Evolutionary conservation across 805 yeast species (phyloP), one percentile per base, ranked within the genome.

Genomic region (Candida xiaguanensis): DNA sequence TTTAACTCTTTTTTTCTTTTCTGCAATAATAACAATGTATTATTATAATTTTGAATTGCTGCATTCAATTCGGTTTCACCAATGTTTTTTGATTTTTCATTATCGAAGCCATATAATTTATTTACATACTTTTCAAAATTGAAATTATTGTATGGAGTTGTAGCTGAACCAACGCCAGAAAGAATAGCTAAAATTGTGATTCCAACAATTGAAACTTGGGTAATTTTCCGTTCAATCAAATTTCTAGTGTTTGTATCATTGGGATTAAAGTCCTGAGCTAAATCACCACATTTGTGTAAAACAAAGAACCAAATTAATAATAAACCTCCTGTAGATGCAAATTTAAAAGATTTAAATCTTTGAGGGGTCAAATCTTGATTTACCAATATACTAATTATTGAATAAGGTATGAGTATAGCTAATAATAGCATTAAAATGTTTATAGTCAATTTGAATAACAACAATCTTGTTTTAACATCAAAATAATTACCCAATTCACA

Each of bases 81-180:
- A 2, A 67, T 27, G 18, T 19, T 33, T 25, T 39, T 18, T 15
- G 27, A 14, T 24, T 39, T 19, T 27, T 27, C 17, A n/a, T 29
- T 7, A 16, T 14, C 32, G 7, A 16, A 6, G 9, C 36, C 36
- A n/a, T 18, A 17, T 8, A 16, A 24, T 24, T 19, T 32, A 22
- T 19, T 25, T 9, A 41, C 14, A 15, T 26, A 36, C 14, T 20
- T 27, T 16, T 45, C 51, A 5, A 47, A 8, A 3, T 44, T 33
- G 26, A 58, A 50, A 20, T 49, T 39, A 20, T 56, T 52, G 45
- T 56, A 65, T 7, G 77, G 69, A 0, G 77, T 72, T 30, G 76
- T 65, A 11, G 71, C 55, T 5, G 76, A 70, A 1, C 80, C 81
- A 31, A 75, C 63, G 2, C 81, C 81, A 8, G 77, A 74, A 14